Percentiles rank a stretch among this genome's conserved stretches.
phyloP scores from a whole-genome alignment of 305 asterid species.

The Salvia sclarea region DNA sequence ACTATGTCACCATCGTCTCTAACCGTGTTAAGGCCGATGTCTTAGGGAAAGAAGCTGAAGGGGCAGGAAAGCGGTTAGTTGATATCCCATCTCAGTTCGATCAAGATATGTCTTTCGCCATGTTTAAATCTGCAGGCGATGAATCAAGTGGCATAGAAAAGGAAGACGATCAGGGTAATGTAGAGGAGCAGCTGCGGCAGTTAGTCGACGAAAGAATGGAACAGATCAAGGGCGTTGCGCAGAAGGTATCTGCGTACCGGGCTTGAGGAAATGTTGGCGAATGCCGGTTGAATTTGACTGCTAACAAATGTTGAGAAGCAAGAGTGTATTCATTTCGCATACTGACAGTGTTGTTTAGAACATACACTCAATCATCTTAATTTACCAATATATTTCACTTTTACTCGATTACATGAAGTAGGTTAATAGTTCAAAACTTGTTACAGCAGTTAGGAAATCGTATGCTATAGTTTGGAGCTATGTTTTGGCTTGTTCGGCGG shows the following conservation, averaged over 20 bases:
- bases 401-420: not conserved
- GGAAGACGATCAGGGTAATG: conserved; percentile 48
- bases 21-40: conserved; percentile 70
- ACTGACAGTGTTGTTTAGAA: not conserved
- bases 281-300: not conserved
- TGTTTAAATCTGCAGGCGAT: conserved; percentile 58
- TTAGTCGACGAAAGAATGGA: conserved; percentile 76
- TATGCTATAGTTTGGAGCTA: too few relatives aligned
- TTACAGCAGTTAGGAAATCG: too few relatives aligned
- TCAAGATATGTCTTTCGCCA: conserved; percentile 68
- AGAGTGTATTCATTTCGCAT: not conserved
- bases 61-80: conserved; percentile 57
- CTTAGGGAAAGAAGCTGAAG: conserved; percentile 70
- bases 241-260: conserved; percentile 44
- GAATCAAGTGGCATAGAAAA: conserved; percentile 42
- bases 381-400: not conserved
- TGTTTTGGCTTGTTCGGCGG: too few relatives aligned
- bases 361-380: not conserved
- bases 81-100: conserved; percentile 77
- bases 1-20: conserved; percentile 46
- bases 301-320: not conserved
- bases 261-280: conserved; percentile 6
- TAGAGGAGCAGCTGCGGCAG: conserved; percentile 61
- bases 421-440: not conserved
- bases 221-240: conserved; percentile 57